These are phyloP conservation scores for Acrodontium crateriforme DNA, from an alignment of 2,329 filamentous ascomycete genomes.

Conservation along the genomic window DNA sequence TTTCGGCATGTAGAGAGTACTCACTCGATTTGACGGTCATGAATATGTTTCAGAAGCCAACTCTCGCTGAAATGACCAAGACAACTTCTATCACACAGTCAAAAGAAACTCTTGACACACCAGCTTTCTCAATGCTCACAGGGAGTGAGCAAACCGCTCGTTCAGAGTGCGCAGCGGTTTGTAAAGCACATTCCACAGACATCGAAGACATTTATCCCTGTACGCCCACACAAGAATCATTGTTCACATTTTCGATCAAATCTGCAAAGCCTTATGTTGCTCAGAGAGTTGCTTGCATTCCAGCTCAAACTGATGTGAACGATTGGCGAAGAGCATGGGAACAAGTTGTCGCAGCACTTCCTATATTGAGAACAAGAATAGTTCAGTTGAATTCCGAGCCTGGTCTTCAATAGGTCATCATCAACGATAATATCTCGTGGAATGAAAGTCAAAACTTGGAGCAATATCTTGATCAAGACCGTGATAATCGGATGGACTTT, in stretches of 20 bases:
- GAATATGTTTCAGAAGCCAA: background rate
- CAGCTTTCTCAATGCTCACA: background rate
- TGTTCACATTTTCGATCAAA: background rate
- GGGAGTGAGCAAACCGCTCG: background rate
- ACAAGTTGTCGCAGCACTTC: background rate
- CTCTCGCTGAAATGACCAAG: background rate
- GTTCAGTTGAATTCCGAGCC: background rate
- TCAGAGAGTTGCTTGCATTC: background rate
- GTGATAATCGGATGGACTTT: conserved; percentile 24
- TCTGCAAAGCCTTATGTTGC: background rate
- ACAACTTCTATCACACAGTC: background rate
- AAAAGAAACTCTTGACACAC: background rate
- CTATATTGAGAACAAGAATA: background rate
- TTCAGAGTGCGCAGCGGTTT: background rate
- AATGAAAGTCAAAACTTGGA: conserved; percentile 15
- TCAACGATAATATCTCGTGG: conserved; percentile 21
- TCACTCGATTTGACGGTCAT: background rate
- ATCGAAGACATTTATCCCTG: conserved; percentile 41
- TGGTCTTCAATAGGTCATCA: conserved; percentile 7
- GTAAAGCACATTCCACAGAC: background rate
- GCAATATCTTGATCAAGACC: conserved; percentile 23
- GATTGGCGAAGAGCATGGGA: background rate
- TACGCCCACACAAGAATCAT: conserved; percentile 49
- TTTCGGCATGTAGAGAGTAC: no score
- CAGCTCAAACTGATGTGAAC: no score